phyloP scores from a whole-genome alignment of 768 basidiomycete species.

The Panellus pusillus region DNA sequence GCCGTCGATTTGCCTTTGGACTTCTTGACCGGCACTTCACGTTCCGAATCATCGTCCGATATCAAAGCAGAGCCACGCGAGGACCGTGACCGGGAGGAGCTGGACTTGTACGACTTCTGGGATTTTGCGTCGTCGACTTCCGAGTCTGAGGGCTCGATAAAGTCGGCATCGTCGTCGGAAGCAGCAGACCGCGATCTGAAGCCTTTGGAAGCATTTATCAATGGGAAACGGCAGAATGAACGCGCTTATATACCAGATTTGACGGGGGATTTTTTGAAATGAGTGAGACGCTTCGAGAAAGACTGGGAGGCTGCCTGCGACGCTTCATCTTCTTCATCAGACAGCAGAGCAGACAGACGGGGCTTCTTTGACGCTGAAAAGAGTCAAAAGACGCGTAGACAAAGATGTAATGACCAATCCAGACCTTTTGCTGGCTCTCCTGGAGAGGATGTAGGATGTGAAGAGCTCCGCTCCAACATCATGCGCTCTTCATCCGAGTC shows the following conservation, averaged over 20 bases:
- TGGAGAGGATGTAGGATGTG: conserved; percentile 38
- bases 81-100: conserved; percentile 39
- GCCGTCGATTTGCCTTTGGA: conserved; percentile 31
- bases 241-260: conserved; percentile 46
- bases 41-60: conserved; percentile 38
- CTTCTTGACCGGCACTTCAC: conserved; percentile 38
- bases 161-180: conserved; percentile 67
- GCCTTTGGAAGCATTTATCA: conserved; percentile 29
- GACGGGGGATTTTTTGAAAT: conserved; percentile 63
- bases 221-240: neutral
- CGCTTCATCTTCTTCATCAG: conserved; percentile 48
- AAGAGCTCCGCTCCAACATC: conserved; percentile 28
- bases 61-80: conserved; percentile 37
- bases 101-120: conserved; percentile 51
- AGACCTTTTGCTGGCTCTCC: conserved; percentile 29
- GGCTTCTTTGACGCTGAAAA: conserved; percentile 51
- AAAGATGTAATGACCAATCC: neutral
- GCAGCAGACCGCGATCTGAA: conserved; percentile 40
- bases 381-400: neutral
- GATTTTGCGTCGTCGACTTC: conserved; percentile 56
- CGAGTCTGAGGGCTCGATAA: conserved; percentile 67
- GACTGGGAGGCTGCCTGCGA: conserved; percentile 30
- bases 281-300: conserved; percentile 60
- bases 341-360: conserved; percentile 48
- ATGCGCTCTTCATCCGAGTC: conserved; percentile 71